phyloP scores from a whole-genome alignment of 805 yeast genomes.

The Wickerhamomyces queroliae region DNA sequence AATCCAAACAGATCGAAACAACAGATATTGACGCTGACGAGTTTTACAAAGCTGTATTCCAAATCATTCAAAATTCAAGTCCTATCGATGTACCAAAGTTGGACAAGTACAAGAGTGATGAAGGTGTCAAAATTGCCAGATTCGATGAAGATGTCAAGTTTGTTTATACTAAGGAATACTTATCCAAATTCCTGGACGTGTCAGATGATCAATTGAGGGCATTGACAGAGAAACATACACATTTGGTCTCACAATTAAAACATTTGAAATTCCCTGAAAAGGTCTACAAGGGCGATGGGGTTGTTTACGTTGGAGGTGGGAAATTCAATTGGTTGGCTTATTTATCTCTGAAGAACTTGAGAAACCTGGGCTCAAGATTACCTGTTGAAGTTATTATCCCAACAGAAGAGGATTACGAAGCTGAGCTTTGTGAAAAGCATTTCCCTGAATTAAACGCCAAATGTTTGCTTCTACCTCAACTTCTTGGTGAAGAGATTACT shows the following conservation, averaged over 20 bases:
- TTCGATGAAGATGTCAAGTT: neutral
- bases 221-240: too few species aligned
- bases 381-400: conserved; percentile 79
- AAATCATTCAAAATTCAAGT: conserved; percentile 27
- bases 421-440: conserved; percentile 52
- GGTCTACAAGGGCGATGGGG: conserved; percentile 33
- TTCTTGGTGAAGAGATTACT: conserved; percentile 32
- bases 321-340: conserved; percentile 66
- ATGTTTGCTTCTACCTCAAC: conserved; percentile 60
- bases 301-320: conserved; percentile 76
- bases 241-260: too few species aligned
- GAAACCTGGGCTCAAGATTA: conserved; percentile 52
- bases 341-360: conserved; percentile 53
- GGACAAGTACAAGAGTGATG: conserved; percentile 31
- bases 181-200: conserved; percentile 39
- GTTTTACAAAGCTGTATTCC: conserved; percentile 35
- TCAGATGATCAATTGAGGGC: too few species aligned
- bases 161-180: conserved; percentile 40
- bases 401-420: conserved; percentile 55
- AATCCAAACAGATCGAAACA: neutral
- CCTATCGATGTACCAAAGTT: conserved; percentile 38
- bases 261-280: too few species aligned
- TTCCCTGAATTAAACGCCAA: conserved; percentile 56
- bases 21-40: conserved; percentile 16
- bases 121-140: conserved; percentile 25